Percentiles rank a stretch among this genome's conserved stretches.
phyloP scores from a whole-genome alignment of 495 filamentous ascomycete species.

The Aspergillus steynii region DNA sequence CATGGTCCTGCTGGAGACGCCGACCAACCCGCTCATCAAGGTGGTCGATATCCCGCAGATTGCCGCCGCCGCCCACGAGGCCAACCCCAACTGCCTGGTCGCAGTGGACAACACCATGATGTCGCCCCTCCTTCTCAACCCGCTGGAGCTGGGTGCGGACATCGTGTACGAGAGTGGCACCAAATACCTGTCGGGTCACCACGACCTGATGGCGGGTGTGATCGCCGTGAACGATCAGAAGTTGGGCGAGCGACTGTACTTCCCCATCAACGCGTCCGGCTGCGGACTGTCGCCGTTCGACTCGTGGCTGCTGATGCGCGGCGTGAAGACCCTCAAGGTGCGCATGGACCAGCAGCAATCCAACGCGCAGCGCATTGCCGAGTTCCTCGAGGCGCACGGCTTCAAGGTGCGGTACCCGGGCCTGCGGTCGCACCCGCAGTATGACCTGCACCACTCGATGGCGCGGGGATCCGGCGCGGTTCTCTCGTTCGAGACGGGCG shows the following conservation, averaged over 20 bases:
- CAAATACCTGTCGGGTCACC: conserved; percentile 96
- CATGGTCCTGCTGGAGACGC: conserved; percentile 95
- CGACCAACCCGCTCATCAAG: conserved; percentile 97
- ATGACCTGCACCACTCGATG: conserved; percentile 93
- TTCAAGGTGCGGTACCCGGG: conserved; percentile 96
- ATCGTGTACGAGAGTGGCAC: conserved; percentile 97
- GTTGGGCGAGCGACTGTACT: conserved; percentile 87
- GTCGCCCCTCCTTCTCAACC: conserved; percentile 87
- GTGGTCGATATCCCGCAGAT: conserved; percentile 88
- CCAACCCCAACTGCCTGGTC: conserved; percentile 79
- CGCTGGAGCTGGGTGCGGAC: conserved; percentile 90
- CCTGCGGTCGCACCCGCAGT: conserved; percentile 90
- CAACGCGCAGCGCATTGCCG: conserved; percentile 86
- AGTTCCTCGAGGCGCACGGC: conserved; percentile 86
- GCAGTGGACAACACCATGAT: conserved; percentile 99
- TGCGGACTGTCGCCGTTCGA: conserved; percentile 94
- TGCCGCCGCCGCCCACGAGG: conserved; percentile 69
- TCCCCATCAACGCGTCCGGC: conserved; percentile 93
- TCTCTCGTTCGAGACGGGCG: conserved; percentile 92
- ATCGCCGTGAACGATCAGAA: conserved; percentile 80
- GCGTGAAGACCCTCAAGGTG: conserved; percentile 93
- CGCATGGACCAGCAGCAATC: conserved; percentile 97
- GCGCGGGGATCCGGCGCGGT: conserved; percentile 92
- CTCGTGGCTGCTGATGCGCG: conserved; percentile 90
- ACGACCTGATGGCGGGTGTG: conserved; percentile 98